Evolutionary conservation across 2,329 filamentous ascomycete genomes (phyloP), one percentile per base, ranked within the genome.

Genomic region (Apiospora malaysiana): DNA sequence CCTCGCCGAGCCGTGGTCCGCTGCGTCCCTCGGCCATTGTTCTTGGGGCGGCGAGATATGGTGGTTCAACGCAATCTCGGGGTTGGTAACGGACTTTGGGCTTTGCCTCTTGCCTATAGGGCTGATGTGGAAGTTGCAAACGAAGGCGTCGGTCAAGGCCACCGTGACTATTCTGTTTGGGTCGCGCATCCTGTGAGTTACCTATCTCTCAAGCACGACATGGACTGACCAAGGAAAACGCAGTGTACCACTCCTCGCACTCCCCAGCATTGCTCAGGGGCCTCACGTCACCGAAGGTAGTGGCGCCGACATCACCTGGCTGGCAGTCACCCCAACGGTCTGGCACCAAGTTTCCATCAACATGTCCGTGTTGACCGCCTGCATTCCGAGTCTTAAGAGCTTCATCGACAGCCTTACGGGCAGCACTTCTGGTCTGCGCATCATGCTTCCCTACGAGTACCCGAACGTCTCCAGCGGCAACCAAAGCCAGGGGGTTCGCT

Each of bases 281-380:
- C 51, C 51, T 6, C 51, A 59, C 10, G 51, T 59, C 16, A 59
- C 51, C 8, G 21, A 37, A 16, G 51, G 51, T 7, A 59, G 7
- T 16, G 25, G 27, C 27, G 18, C 51, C 69, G 73, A 74, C 42
- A 68, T 65, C 14, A 72, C 73, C n/a, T 70, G 70, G 70, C 68
- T 66, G 3, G 68, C 70, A 12, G 56, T 70, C 4, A 32, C 6
- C n/a, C 56, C 68, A 9, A 71, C 63, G 4, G 66, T 66, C 6
- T 75, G 73, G 72, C 59, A 43, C 10, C 71, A 73, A 45, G 45
- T 71, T 21, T 70, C 68, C 16, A 68, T 69, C 42, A 66, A 69
- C 45, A 70, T 75, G 5, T 75, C 73, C 21, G 68, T 75, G 2
- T 66, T 75, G 43, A 75, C 72, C 9, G 73, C 73, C n/a, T 73